phyloP scores from a whole-genome alignment of 257 asterid genomes.

The Nicotiana sylvestris region DNA sequence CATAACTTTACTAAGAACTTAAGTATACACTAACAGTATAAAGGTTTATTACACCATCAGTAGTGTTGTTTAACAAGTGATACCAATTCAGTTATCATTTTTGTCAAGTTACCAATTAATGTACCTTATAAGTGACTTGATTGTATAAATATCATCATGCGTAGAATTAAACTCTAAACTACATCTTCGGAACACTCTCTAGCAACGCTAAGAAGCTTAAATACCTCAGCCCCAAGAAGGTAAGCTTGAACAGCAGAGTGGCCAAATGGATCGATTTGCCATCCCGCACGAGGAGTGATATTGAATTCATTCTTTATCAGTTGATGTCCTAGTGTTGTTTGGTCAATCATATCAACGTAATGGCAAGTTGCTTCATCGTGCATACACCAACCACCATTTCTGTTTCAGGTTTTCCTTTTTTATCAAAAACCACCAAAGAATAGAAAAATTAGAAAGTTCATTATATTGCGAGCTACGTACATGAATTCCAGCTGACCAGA shows the following conservation, averaged over 20 bases:
- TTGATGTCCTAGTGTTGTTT: constrained; percentile 83
- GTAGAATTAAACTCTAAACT: neutral
- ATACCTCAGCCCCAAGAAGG: constrained; percentile 73
- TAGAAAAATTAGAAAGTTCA: neutral
- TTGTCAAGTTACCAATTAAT: neutral
- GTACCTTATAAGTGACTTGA: neutral
- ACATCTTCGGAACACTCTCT: neutral
- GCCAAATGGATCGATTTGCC: constrained; percentile 97
- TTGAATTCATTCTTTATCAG: constrained; percentile 62
- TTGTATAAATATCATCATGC: neutral
- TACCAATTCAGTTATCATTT: neutral
- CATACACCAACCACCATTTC: constrained; percentile 98
- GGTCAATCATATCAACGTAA: constrained; percentile 92
- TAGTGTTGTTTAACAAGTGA: neutral
- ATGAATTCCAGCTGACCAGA: constrained; percentile 81
- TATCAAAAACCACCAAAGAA: neutral
- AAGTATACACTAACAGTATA: neutral
- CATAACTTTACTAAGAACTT: neutral
- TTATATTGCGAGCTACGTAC: constrained; percentile 33
- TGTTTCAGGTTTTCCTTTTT: constrained; percentile 24
- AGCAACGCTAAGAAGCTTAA: neutral
- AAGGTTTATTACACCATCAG: neutral
- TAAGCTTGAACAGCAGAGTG: constrained; percentile 93
- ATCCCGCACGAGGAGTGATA: constrained; percentile 87
- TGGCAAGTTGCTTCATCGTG: constrained; percentile 86